Evolutionary conservation across 306 rosid genomes (phyloP).

Genomic region (Castanea mollissima): DNA sequence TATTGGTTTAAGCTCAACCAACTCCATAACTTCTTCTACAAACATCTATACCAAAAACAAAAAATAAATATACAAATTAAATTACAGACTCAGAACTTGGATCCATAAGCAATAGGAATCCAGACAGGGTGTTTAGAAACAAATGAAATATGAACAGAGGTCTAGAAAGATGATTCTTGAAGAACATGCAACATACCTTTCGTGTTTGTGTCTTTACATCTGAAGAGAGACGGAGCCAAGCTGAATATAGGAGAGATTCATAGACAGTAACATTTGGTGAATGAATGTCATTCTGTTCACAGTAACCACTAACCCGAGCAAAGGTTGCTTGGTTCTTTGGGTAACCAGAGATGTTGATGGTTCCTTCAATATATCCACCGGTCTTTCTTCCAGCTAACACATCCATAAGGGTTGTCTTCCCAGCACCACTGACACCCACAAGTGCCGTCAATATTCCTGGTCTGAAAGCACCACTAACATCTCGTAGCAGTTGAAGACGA

Average conservation of each 20-base stretch:
- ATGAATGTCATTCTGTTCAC: constrained; percentile 75
- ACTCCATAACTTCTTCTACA: constrained; percentile 59
- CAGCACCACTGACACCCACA: constrained; percentile 76
- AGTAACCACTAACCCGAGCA: constrained; percentile 64
- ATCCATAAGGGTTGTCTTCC: constrained; percentile 71
- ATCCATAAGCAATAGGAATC: background rate
- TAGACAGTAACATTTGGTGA: constrained; percentile 62
- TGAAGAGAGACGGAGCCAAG: constrained; percentile 64
- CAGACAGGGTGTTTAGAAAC: background rate
- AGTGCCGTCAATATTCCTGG: constrained; percentile 67
- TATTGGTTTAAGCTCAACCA: constrained; percentile 66
- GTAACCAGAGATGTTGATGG: constrained; percentile 55
- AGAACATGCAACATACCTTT: constrained; percentile 28
- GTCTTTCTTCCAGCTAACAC: constrained; percentile 76
- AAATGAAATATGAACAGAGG: background rate
- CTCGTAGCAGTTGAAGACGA: constrained; percentile 62
- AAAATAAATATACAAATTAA: background rate
- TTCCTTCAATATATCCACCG: constrained; percentile 57
- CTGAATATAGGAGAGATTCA: constrained; percentile 62
- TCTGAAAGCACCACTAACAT: constrained; percentile 65
- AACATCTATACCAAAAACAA: constrained; percentile 37
- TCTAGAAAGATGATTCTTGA: background rate
- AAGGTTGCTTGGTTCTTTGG: constrained; percentile 64
- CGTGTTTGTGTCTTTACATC: constrained; percentile 33
- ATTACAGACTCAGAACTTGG: background rate